A percentile compares a stretch with the other conserved stretches of the same genome.
These are phyloP conservation scores for Hordeum vulgare DNA, from an alignment of 176 grass and related monocot genomes.

Conservation along the genomic window DNA sequence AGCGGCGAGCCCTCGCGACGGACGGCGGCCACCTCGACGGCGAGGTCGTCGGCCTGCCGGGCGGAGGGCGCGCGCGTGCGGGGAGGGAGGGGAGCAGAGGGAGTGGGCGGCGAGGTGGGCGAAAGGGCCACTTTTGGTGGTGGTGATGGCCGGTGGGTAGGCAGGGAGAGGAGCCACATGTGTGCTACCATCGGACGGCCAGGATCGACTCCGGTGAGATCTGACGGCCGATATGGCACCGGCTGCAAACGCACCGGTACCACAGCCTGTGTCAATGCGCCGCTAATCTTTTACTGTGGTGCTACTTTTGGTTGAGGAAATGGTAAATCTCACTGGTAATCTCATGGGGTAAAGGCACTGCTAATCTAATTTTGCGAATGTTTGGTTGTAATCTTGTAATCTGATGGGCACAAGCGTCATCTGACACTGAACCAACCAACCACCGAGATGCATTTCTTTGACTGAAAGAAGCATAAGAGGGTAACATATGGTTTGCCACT, in stretches of 20 bases:
- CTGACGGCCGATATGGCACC: background rate
- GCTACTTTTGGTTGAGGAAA: too few species aligned
- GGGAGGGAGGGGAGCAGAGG: background rate
- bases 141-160: background rate
- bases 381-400: too few species aligned
- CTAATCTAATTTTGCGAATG: too few species aligned
- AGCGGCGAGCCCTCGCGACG: background rate
- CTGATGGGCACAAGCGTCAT: background rate
- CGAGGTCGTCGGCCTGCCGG: conserved; percentile 7
- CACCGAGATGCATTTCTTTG: too few species aligned
- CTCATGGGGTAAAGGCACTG: too few species aligned
- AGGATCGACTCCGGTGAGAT: background rate
- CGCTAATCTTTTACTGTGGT: too few species aligned
- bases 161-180: conserved; percentile 1
- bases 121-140: conserved; percentile 3
- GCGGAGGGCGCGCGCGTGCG: background rate
- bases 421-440: background rate
- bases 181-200: background rate
- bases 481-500: background rate
- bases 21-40: background rate
- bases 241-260: background rate
- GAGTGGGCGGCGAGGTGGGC: conserved; percentile 4
- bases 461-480: too few species aligned
- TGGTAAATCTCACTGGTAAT: too few species aligned
- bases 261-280: background rate